phyloP scores from a whole-genome alignment of 2,329 filamentous ascomycete species.

The Xylaria sp. region DNA sequence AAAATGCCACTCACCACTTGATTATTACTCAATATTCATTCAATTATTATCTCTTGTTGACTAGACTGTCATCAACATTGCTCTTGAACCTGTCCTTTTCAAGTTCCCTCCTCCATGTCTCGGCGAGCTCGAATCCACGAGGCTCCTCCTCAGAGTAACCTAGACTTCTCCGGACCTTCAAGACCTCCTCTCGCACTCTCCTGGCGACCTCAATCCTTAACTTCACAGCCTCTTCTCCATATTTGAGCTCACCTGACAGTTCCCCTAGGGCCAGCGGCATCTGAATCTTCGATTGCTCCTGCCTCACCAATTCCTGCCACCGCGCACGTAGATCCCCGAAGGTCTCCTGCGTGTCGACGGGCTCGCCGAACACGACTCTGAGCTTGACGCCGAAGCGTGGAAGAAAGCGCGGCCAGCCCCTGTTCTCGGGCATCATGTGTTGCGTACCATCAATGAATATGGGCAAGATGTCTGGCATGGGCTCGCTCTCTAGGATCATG shows the following conservation, averaged over 20 bases:
- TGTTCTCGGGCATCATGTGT: conserved; percentile 85
- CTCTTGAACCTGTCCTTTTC: conserved; percentile 62
- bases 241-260: conserved; percentile 74
- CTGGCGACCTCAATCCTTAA: conserved; percentile 83
- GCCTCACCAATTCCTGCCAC: conserved; percentile 75
- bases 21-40: not conserved
- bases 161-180: conserved; percentile 77
- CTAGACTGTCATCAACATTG: conserved; percentile 64
- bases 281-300: conserved; percentile 18
- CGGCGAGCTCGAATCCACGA: conserved; percentile 77
- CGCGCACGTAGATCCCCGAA: conserved; percentile 81
- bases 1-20: not conserved
- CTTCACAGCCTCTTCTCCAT: conserved; percentile 78
- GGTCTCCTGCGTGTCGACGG: conserved; percentile 75
- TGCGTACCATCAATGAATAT: conserved; percentile 96
- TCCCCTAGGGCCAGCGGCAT: conserved; percentile 63
- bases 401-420: conserved; percentile 81
- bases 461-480: conserved; percentile 87
- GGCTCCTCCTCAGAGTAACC: conserved; percentile 77
- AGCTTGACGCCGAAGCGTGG: conserved; percentile 79
- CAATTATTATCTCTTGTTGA: conserved; percentile 50
- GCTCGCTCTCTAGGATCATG: conserved; percentile 88
- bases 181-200: conserved; percentile 80
- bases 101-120: conserved; percentile 77
- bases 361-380: conserved; percentile 81